phyloP scores from a whole-genome alignment of 176 grass and related monocot species.

The Microstegium vimineum region DNA sequence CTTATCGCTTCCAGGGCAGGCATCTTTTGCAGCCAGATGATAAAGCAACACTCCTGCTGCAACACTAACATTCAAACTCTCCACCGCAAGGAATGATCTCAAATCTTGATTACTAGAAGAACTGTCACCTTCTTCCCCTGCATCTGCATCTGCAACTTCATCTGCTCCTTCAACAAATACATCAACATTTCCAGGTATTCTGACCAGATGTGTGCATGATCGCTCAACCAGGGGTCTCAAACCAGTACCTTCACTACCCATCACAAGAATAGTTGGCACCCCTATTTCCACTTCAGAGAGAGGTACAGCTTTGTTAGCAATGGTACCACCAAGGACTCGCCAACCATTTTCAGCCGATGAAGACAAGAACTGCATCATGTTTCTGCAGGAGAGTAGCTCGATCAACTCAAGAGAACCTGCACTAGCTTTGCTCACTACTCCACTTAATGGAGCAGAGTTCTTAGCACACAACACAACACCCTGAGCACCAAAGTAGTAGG shows the following conservation, averaged over 20 bases:
- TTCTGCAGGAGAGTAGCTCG: slow-evolving; percentile 83
- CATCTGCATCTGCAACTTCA: slow-evolving; percentile 42
- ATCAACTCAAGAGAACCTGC: slow-evolving; percentile 91
- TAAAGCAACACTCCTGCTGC: slow-evolving; percentile 95
- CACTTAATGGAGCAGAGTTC: slow-evolving; percentile 94
- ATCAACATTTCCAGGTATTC: slow-evolving; percentile 60
- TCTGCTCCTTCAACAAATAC: slow-evolving; percentile 34
- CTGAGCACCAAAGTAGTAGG: slow-evolving; percentile 84
- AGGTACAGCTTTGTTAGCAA: slow-evolving; percentile 69
- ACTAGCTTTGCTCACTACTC: slow-evolving; percentile 96
- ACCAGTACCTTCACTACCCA: slow-evolving; percentile 96
- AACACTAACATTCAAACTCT: slow-evolving; percentile 99
- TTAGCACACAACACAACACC: slow-evolving; percentile 85
- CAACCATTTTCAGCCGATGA: slow-evolving; percentile 86
- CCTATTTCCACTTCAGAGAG: slow-evolving; percentile 60
- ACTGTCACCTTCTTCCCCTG: slow-evolving; percentile 45
- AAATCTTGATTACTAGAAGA: slow-evolving; percentile 40
- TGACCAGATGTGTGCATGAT: slow-evolving; percentile 84
- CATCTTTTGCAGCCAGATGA: slow-evolving; percentile 64
- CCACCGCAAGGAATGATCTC: slow-evolving; percentile 80
- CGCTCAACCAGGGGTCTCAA: slow-evolving; percentile 82
- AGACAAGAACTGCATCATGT: slow-evolving; percentile 99
- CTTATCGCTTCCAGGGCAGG: slow-evolving; percentile 25
- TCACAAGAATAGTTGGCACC: slow-evolving; percentile 79
- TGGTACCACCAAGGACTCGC: slow-evolving; percentile 83